Percentiles rank a stretch among this genome's conserved stretches.
Evolutionary conservation across 345 rosid genomes (phyloP).

Genomic region (Ceriops tagal): DNA sequence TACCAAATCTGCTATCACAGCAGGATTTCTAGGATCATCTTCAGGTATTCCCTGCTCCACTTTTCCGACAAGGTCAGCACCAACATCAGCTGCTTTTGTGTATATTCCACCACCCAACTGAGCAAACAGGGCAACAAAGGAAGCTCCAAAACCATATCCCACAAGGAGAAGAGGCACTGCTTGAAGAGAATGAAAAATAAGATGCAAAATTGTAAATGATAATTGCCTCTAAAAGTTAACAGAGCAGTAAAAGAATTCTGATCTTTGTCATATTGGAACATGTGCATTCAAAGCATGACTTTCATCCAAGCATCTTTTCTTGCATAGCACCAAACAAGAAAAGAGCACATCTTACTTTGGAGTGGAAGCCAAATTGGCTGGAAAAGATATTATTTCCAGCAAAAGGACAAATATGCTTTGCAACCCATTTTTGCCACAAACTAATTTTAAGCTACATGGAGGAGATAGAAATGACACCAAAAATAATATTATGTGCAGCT

Average conservation of each 20-base stretch:
- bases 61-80: constrained; percentile 99
- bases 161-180: constrained; percentile 98
- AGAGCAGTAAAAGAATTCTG: neutral
- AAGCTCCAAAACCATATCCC: constrained; percentile 99
- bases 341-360: neutral
- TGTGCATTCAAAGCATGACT: neutral
- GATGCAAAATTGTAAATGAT: constrained; percentile 8
- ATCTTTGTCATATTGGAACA: too few species aligned
- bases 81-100: constrained; percentile 99
- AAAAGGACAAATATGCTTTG: too few species aligned
- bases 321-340: neutral
- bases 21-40: constrained; percentile 99
- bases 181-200: constrained; percentile 24
- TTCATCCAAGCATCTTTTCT: neutral
- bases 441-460: too few species aligned
- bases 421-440: too few species aligned
- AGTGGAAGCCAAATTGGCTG: neutral
- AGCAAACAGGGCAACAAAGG: constrained; percentile 98
- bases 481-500: too few species aligned
- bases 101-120: constrained; percentile 99
- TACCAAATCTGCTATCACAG: constrained; percentile 99
- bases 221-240: neutral
- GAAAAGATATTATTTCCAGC: too few species aligned
- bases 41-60: constrained; percentile 99
- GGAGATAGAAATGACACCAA: too few species aligned